Evolutionary conservation across 352 stramenopile genomes (phyloP), one percentile per base, ranked within the genome.

Genomic region (Phytophthora agathidicida): DNA sequence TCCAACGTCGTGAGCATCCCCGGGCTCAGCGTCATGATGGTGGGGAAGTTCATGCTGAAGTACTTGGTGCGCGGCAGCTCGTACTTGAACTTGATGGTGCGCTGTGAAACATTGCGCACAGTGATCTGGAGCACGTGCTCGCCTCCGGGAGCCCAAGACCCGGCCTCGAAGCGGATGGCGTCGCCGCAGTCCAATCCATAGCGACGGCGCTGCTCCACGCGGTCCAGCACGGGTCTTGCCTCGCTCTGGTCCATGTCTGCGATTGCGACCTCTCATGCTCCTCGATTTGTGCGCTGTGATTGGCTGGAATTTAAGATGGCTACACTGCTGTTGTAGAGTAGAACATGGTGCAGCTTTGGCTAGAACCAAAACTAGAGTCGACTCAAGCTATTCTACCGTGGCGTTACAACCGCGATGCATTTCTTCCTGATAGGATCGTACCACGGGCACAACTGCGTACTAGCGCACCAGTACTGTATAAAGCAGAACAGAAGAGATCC

Each of bases 31-130:
- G 78, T 94, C 26, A 93, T 89, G 16, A 94, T 60, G 19, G 91
- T 87, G 16, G 94, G 93, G 69, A 97, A 98, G 43, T 93, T 84
- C 85, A 98, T 95, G 47, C 86, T 97, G 49, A 98, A 98, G 68
- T 96, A 97, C 61, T 96, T 95, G 48, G 92, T 97, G 45, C 69
- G 83, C 16, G 92, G 94, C 19, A 98, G 77, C 55, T 93, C 82
- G 68, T 97, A 98, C 68, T 97, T 97, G 66, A 98, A 96, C 68
- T 96, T 94, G 57, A 93, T 83, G 9, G 74, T 96, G 60, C 80
- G 77, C 17, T 74, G 66, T 3, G 82, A 91, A 27, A 98, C 83
- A 59, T 98, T 98, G 68, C 96, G 94, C 45, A 98, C 88, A 10
- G 63, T 74, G 53, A 98, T 87, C 27, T 91, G 88, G 63, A 93